Evolutionary conservation across 805 yeast genomes (phyloP).

Genomic region (Blastobotrys robertii): DNA sequence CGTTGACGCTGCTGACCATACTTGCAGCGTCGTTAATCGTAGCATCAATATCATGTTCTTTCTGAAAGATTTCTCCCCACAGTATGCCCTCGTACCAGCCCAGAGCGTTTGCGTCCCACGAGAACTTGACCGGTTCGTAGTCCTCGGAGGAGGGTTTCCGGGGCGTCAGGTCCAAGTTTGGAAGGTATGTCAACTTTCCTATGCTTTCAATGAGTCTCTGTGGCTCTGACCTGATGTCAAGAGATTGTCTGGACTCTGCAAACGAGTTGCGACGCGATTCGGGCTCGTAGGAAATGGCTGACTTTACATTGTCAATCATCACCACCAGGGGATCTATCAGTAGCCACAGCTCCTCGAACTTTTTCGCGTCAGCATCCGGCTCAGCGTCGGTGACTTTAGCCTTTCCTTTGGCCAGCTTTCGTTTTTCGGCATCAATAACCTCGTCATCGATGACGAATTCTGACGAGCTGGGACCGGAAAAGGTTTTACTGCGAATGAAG

Average conservation of each 20-base stretch:
- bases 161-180: conserved; percentile 9
- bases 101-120: conserved; percentile 53
- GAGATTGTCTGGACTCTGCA: not conserved
- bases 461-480: not conserved
- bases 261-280: not conserved
- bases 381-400: conserved; percentile 2
- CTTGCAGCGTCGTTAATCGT: conserved; percentile 10
- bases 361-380: not conserved
- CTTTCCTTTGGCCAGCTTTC: not conserved
- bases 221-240: conserved; percentile 9
- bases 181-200: conserved; percentile 8
- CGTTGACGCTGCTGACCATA: conserved; percentile 13
- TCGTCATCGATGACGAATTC: not conserved
- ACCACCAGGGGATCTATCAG: conserved; percentile 10
- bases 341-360: conserved; percentile 5
- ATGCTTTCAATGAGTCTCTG: conserved; percentile 17
- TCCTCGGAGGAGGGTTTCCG: conserved; percentile 16
- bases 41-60: conserved; percentile 10
- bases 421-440: not conserved
- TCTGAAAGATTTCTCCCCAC: conserved; percentile 46
- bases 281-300: conserved; percentile 4
- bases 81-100: conserved; percentile 70
- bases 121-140: conserved; percentile 41
- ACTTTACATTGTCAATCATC: conserved; percentile 7
- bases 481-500: conserved; percentile 1